phyloP scores from a whole-genome alignment of 495 filamentous ascomycete species.

The Glarea lozoyensis region DNA sequence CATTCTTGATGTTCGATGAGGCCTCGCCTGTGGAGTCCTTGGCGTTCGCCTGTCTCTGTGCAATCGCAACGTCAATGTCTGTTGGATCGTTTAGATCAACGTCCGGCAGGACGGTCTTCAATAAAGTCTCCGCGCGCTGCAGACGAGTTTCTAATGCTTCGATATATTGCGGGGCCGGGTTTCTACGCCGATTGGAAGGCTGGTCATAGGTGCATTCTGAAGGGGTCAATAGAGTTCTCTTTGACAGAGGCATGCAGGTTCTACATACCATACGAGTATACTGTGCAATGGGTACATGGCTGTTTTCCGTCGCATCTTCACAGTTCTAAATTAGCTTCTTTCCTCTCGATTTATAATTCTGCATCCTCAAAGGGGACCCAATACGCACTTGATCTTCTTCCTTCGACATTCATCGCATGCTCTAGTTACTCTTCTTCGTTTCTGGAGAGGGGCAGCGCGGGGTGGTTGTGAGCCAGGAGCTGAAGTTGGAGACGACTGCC shows the following conservation, averaged over 20 bases:
- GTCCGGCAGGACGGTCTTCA: conserved; percentile 74
- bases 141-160: conserved; percentile 81
- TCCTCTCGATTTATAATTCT: too few species aligned
- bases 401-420: conserved; percentile 94
- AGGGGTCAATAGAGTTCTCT: background rate
- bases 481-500: conserved; percentile 7
- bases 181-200: conserved; percentile 89
- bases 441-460: conserved; percentile 56
- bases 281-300: conserved; percentile 94
- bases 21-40: background rate
- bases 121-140: conserved; percentile 72
- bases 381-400: conserved; percentile 99
- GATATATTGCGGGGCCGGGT: conserved; percentile 90
- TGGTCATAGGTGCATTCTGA: conserved; percentile 97
- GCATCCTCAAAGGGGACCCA: too few species aligned
- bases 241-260: background rate
- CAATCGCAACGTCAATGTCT: conserved; percentile 61
- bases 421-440: conserved; percentile 78
- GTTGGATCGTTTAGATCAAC: conserved; percentile 78
- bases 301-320: conserved; percentile 93
- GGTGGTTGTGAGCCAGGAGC: conserved; percentile 14
- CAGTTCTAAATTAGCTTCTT: too few species aligned
- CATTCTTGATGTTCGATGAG: background rate
- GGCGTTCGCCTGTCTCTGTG: conserved; percentile 36
- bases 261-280: conserved; percentile 90